Evolutionary conservation across 129 eudicot species (phyloP), one percentile per base, ranked within the genome.

Genomic region (Solidago caesia): DNA sequence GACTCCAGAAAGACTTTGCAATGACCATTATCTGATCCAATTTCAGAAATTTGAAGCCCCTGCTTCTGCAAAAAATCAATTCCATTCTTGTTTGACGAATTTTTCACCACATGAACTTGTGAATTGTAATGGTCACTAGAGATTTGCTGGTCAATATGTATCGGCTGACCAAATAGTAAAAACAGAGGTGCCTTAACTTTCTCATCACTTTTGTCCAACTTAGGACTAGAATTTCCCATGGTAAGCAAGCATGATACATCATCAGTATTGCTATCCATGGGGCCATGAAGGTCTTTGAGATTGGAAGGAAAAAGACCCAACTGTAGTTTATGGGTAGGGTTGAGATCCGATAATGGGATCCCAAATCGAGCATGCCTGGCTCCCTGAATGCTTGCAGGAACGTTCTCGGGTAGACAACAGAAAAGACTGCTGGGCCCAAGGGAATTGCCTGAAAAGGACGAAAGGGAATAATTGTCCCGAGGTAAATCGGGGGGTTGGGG

Each of bases 281-380:
- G 71, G 70, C 25, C 14, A 75, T 82, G 81, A 25, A 75, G 67
- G 44, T 62, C 81, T 43, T 68, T 70, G 80, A 79, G 84, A 82
- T 52, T 74, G 77, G 87, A 46, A 51, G 86, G 81, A 63, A 79
- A 81, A 26, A 74, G 83, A 67, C 91, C 89, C 84, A 78, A 67
- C 72, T 87, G 91, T 53, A 84, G 85, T 74, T 85, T 87, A 85
- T 81, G 86, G 79, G 82, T 87, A 64, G 82, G 72, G 75, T 87
- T 88, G 89, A 89, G 84, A 84, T 85, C 95, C 81, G 79, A 73
- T 47, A 86, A 77, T 26, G 91, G 93, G 64, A 81, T 85, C 89
- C 96, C 95, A 79, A 87, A 81, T 74, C 80, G 95, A 89, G 96
- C 87, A 82, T 92, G 98, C 98, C 98, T 92, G 98, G 98, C 95